Evolutionary conservation across 2,329 filamentous ascomycete genomes (phyloP), one percentile per base, ranked within the genome.

Genomic region (Nigrospora sphaerica): DNA sequence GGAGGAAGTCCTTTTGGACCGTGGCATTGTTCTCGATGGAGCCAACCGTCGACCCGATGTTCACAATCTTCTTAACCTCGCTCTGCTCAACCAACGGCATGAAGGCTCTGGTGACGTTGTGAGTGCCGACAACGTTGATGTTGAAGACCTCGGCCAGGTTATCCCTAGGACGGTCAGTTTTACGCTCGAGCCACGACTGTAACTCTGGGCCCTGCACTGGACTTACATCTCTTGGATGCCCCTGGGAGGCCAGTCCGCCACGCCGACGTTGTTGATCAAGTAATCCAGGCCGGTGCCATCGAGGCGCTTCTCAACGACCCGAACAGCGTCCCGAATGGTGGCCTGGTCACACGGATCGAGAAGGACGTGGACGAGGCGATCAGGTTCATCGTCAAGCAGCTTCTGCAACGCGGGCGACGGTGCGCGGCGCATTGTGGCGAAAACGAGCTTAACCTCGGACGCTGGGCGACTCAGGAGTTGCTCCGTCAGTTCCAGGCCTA

Each of bases 271-370:
- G 54, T 73, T 73, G 46, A 72, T 61, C 28, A 75, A 48, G 9
- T 73, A 65, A 50, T 75, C 73, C 0, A 75, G 57, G 0, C 69
- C 70, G 12, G 62, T 62, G 4, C 60, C 69, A 14, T 54, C 51
- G 1, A 72, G 52, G 3, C 54, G 53, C 5, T 44, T 39, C 28
- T 69, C 62, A 4, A 71, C 63, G 13, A 55, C 47, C 0, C 46
- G 45, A 1, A 53, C 66, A 0, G 67, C 71, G 13, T 59, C 47
- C 36, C 64, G 52, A 6, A 72, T 58, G 35, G 62, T 66, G 0
- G 45, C 40, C 17, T 57, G 46, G 41, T 65, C 51, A 5, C 64
- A 66, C 11, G 69, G 61, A 31, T 72, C 67, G 12, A 72, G 50
- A 3, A 54, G 56, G n/a, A 73, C 51, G 14, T 62, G 50, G 0